Evolutionary conservation across 2,329 filamentous ascomycete genomes (phyloP), one percentile per base, ranked within the genome.

Genomic region (Coniochaeta sp.): DNA sequence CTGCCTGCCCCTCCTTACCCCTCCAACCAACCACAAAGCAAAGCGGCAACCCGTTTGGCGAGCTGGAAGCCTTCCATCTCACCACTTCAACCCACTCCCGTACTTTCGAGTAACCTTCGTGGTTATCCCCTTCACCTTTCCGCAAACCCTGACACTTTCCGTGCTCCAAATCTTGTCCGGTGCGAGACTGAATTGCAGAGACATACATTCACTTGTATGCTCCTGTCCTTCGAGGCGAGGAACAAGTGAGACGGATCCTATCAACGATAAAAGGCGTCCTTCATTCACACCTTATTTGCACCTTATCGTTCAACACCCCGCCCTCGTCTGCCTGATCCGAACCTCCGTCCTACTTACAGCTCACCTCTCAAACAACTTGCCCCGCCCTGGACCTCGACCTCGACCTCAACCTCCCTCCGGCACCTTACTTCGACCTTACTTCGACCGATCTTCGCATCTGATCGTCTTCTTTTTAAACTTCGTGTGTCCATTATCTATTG

Each of bases 1-100:
- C n/a, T n/a, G n/a, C n/a, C n/a, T n/a, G 38, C 38, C 38, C 38
- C 38, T 42, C 38, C 38, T n/a, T 42, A 42, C 38, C 38, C 38
- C 38, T 42, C 38, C 38, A 24, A 24, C 20, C 38, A 42, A 42
- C 38, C 38, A 26, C 20, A 42, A 24, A 42, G 5, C 10, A 42
- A 24, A 42, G 5, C 10, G 26, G 18, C 16, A 38, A 20, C 16
- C 33, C 18, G 33, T 38, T 38, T 2, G 33, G n/a, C n/a, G n/a
- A n/a, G n/a, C n/a, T n/a, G n/a, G 10, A 12, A 22, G 16, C 6
- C 18, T 38, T 38, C 20, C 4, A 24, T 4, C 18, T 26, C 20
- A 42, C 5, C 18, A 26, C 38, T n/a, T n/a, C n/a, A n/a, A n/a
- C n/a, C n/a, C n/a, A n/a, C n/a, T n/a, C n/a, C n/a, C n/a, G n/a